Evolutionary conservation across 768 basidiomycete species (phyloP).

Genomic region (Melanogaster broomeanus): DNA sequence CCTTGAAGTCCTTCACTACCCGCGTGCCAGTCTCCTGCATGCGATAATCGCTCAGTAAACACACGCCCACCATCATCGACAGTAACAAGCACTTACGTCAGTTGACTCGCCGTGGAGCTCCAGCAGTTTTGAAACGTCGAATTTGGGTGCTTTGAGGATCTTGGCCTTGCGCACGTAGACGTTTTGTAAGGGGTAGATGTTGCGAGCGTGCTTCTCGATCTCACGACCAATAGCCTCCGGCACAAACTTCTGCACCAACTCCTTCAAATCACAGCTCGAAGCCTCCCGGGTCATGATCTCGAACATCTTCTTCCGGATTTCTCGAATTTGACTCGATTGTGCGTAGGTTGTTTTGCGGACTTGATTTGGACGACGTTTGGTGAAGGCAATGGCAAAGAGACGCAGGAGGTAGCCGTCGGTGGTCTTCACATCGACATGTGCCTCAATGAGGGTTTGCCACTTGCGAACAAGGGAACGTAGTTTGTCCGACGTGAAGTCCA

Average conservation of each 20-base stretch:
- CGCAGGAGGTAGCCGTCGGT: constrained; percentile 99
- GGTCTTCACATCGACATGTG: constrained; percentile 98
- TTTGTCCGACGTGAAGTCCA: constrained; percentile 99
- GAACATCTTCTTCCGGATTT: constrained; percentile 99
- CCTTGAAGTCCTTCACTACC: constrained; percentile 95
- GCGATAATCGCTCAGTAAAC: constrained; percentile 11
- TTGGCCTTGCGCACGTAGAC: constrained; percentile 99
- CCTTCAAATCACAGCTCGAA: constrained; percentile 94
- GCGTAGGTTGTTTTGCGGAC: constrained; percentile 99
- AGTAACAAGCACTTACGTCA: constrained; percentile 59
- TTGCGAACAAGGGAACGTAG: constrained; percentile 99
- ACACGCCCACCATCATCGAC: background rate
- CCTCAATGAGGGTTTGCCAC: constrained; percentile 99
- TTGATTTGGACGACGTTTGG: constrained; percentile 93
- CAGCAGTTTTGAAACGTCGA: constrained; percentile 92
- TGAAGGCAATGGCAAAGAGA: constrained; percentile 98
- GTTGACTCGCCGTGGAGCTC: constrained; percentile 96
- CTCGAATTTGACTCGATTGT: constrained; percentile 90
- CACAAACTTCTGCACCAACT: constrained; percentile 97
- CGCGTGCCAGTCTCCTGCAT: constrained; percentile 90
- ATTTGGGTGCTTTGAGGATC: constrained; percentile 97
- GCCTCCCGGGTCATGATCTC: constrained; percentile 98
- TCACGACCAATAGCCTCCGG: constrained; percentile 99
- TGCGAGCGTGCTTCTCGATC: constrained; percentile 96
- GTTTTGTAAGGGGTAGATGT: constrained; percentile 99